Evolutionary conservation across 1,139 yeast species (phyloP).

Genomic region (Pichia sp.): DNA sequence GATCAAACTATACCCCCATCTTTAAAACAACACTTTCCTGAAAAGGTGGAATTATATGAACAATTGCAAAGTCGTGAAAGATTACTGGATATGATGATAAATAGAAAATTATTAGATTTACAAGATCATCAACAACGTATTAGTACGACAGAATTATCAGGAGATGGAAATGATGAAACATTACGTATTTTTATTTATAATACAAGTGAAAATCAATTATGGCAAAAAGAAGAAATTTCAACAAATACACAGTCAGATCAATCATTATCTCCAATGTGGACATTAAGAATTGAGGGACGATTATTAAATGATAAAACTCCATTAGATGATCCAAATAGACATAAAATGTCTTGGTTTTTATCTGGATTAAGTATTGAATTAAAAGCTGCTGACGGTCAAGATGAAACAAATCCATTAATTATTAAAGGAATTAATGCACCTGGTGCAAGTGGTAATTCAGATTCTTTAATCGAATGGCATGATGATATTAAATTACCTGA

Average conservation of each 20-base stretch:
- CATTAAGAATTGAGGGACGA: constrained; percentile 82
- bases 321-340: constrained; percentile 34
- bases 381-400: constrained; percentile 27
- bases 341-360: constrained; percentile 72
- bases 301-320: constrained; percentile 42
- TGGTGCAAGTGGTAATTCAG: constrained; percentile 21
- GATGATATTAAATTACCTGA: constrained; percentile 42
- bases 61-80: constrained; percentile 72
- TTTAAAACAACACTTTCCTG: constrained; percentile 62
- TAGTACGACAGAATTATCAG: constrained; percentile 28
- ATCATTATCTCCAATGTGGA: constrained; percentile 53
- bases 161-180: constrained; percentile 44
- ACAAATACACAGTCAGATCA: constrained; percentile 15
- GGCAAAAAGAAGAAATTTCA: constrained; percentile 51
- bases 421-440: constrained; percentile 19
- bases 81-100: constrained; percentile 69
- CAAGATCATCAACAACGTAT: constrained; percentile 49
- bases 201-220: constrained; percentile 79
- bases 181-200: constrained; percentile 80
- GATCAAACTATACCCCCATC: constrained; percentile 61
- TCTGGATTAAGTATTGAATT: constrained; percentile 82
- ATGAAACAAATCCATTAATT: constrained; percentile 17
- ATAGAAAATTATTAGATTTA: constrained; percentile 78
- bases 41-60: constrained; percentile 58
- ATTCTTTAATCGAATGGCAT: constrained; percentile 60